Evolutionary conservation across 192 early-diverging fungal species (phyloP).

Genomic region (Dissophora globulifera): DNA sequence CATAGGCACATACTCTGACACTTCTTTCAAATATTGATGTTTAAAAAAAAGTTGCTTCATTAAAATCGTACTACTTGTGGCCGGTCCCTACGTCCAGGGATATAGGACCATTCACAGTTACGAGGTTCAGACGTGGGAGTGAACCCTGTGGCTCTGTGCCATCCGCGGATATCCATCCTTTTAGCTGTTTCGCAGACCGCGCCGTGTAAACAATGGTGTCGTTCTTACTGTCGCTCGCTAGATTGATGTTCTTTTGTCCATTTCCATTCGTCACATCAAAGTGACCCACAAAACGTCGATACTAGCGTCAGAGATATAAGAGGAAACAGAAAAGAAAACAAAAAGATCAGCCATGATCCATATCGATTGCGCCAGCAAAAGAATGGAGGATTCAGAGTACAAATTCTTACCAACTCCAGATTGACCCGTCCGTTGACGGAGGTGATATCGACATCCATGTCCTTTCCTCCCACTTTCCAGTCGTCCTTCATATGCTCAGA

Average conservation of each 20-base stretch:
- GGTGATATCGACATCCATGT: background rate
- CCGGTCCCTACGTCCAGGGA: background rate
- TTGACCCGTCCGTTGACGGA: conserved; percentile 20
- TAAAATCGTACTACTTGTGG: too few relatives aligned
- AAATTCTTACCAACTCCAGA: conserved; percentile 12
- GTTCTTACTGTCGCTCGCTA: background rate
- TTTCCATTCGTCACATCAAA: background rate
- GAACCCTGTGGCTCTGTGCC: conserved; percentile 2
- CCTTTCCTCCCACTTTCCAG: conserved; percentile 8
- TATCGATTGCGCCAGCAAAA: background rate
- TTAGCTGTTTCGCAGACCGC: too few relatives aligned
- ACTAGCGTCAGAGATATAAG: background rate
- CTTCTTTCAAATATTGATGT: background rate
- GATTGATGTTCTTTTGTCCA: background rate
- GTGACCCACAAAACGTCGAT: conserved; percentile 9
- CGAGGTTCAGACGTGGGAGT: background rate
- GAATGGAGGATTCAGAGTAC: background rate
- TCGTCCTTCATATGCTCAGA: background rate
- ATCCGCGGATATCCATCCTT: conserved; percentile 17
- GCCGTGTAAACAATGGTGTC: conserved; percentile 6
- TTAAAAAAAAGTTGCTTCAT: too few relatives aligned
- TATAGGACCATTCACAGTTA: conserved; percentile 13
- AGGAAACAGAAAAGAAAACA: background rate
- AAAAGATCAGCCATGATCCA: too few relatives aligned
- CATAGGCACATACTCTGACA: background rate